Evolutionary conservation across 1,284 basidiomycete genomes (phyloP).

Genomic region (Amylostereum chailletii): DNA sequence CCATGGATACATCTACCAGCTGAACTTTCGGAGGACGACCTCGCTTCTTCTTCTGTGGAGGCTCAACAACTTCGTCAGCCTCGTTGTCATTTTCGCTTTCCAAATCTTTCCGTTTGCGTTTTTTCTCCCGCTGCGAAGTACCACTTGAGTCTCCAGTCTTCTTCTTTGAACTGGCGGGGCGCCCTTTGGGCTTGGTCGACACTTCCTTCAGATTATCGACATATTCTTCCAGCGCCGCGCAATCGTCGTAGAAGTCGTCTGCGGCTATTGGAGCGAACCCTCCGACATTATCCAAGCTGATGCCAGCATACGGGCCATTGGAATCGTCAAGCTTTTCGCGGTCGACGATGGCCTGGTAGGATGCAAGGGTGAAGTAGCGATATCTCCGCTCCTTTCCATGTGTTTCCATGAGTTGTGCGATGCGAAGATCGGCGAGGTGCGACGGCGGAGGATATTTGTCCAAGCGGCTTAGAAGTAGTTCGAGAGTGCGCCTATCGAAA

Average conservation of each 20-base stretch:
- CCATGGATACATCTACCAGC: background rate
- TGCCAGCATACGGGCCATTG: conserved; percentile 29
- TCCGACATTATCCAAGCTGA: conserved; percentile 42
- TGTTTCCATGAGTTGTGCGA: conserved; percentile 64
- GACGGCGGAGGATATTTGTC: conserved; percentile 53
- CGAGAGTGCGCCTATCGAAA: conserved; percentile 72
- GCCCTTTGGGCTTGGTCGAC: conserved; percentile 7
- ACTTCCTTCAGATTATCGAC: conserved; percentile 38
- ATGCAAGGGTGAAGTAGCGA: conserved; percentile 64
- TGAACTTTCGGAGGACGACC: conserved; percentile 6
- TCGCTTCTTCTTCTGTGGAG: conserved; percentile 23
- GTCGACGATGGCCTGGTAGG: conserved; percentile 46
- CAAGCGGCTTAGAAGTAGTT: conserved; percentile 63
- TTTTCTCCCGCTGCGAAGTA: conserved; percentile 11
- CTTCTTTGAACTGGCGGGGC: background rate
- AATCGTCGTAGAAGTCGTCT: conserved; percentile 44
- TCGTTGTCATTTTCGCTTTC: background rate
- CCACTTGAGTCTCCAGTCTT: background rate
- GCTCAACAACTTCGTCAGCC: conserved; percentile 19
- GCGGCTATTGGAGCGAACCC: conserved; percentile 38
- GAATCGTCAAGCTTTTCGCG: conserved; percentile 50
- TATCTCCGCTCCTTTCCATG: conserved; percentile 73
- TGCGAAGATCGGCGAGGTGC: conserved; percentile 62
- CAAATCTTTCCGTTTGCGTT: conserved; percentile 18
- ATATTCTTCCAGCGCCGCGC: conserved; percentile 30